These are phyloP conservation scores for Forsythia viridissima DNA, from an alignment of 257 asterid genomes.

Conservation along the genomic window DNA sequence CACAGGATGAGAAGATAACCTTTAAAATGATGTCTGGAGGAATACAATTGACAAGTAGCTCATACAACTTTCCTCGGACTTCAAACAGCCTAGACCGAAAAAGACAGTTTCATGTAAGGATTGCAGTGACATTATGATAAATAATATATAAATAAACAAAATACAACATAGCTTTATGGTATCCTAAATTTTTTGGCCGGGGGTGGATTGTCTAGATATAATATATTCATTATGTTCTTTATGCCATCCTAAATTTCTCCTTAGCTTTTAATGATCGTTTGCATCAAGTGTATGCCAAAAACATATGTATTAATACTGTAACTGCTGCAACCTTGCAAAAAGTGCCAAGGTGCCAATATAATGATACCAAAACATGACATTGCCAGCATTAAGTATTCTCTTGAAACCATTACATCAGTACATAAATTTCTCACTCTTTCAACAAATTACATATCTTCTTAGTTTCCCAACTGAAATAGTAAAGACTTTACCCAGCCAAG, in stretches of 20 bases:
- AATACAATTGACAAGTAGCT: constrained; percentile 87
- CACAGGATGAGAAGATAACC: constrained; percentile 37
- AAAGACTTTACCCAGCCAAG: neutral
- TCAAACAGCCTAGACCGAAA: constrained; percentile 72
- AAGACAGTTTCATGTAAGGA: constrained; percentile 5
- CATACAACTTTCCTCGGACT: constrained; percentile 92
- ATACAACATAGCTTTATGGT: neutral
- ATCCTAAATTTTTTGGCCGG: neutral
- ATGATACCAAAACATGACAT: neutral
- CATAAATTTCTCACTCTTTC: neutral
- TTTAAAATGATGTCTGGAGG: constrained; percentile 87
- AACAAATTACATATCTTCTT: neutral
- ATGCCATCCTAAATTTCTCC: neutral
- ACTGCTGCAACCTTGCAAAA: neutral
- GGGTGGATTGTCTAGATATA: neutral
- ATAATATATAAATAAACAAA: neutral
- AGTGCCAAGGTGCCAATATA: neutral
- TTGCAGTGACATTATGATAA: neutral
- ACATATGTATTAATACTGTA: neutral
- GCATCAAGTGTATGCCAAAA: neutral
- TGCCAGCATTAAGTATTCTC: neutral
- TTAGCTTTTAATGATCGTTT: neutral
- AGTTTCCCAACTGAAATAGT: neutral
- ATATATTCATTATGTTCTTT: neutral
- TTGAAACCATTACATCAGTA: neutral